A percentile compares a stretch with the other conserved stretches of the same genome.
Evolutionary conservation across 2,329 filamentous ascomycete species (phyloP).

Genomic region (Passalora sequoiae): DNA sequence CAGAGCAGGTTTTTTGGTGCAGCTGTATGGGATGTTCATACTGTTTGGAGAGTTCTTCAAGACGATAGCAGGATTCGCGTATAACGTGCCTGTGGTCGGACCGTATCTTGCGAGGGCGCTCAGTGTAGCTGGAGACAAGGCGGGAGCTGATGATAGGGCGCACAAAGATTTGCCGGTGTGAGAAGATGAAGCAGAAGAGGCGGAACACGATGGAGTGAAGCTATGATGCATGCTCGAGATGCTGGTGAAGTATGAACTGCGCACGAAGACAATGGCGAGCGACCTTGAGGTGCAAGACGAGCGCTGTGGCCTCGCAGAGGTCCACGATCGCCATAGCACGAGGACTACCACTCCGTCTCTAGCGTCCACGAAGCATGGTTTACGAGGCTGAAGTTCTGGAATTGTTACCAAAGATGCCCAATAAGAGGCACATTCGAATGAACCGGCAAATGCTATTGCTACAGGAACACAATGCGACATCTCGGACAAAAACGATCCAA

Average conservation of each 20-base stretch:
- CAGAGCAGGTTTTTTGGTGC: slow-evolving; percentile 87
- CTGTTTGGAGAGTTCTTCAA: slow-evolving; percentile 95
- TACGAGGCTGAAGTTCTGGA: too few relatives aligned
- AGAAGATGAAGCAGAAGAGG: slow-evolving; percentile 22
- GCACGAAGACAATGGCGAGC: too few relatives aligned
- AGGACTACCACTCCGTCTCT: not conserved
- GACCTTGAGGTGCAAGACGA: too few relatives aligned
- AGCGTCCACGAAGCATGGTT: not conserved
- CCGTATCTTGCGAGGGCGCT: slow-evolving; percentile 74
- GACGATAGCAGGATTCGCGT: slow-evolving; percentile 82
- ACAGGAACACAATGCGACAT: too few relatives aligned
- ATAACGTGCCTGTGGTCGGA: slow-evolving; percentile 77
- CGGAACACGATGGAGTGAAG: not conserved
- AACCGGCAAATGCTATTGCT: too few relatives aligned
- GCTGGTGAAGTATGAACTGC: not conserved
- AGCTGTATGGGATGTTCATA: slow-evolving; percentile 87
- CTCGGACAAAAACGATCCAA: too few relatives aligned
- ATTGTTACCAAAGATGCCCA: not conserved
- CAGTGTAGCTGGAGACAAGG: slow-evolving; percentile 68
- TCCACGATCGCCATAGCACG: not conserved
- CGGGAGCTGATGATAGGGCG: slow-evolving; percentile 56
- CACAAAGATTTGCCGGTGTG: slow-evolving; percentile 75
- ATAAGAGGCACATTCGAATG: not conserved
- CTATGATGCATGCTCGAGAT: not conserved
- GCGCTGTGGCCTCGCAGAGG: not conserved